phyloP scores from a whole-genome alignment of 1,284 basidiomycete species.

The Fomitopsis pinicola region DNA sequence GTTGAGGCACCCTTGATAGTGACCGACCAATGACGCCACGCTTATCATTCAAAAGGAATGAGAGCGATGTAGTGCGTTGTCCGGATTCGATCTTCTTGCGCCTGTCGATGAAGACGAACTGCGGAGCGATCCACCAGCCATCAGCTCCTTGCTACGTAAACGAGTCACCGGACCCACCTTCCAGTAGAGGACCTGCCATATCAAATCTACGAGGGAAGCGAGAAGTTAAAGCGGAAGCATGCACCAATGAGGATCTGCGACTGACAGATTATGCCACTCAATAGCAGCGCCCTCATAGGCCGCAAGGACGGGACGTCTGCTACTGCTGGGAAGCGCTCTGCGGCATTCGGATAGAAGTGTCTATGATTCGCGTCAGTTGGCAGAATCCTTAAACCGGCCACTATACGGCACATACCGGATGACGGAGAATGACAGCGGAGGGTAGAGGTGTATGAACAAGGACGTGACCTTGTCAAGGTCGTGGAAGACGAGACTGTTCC shows the following conservation, averaged over 20 bases:
- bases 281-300: slow-evolving; percentile 56
- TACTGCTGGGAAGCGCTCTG: slow-evolving; percentile 80
- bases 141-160: background rate
- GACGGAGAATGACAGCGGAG: slow-evolving; percentile 82
- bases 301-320: slow-evolving; percentile 57
- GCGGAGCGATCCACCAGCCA: background rate
- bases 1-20: slow-evolving; percentile 54
- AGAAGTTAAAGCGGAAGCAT: slow-evolving; percentile 7
- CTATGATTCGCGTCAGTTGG: slow-evolving; percentile 33
- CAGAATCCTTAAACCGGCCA: background rate
- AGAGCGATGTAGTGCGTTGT: slow-evolving; percentile 81
- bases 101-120: slow-evolving; percentile 84
- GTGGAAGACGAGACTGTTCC: slow-evolving; percentile 95
- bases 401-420: slow-evolving; percentile 54
- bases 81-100: slow-evolving; percentile 85
- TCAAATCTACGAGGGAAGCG: slow-evolving; percentile 49
- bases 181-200: slow-evolving; percentile 90
- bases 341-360: slow-evolving; percentile 79
- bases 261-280: slow-evolving; percentile 75
- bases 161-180: slow-evolving; percentile 47
- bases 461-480: slow-evolving; percentile 92
- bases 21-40: slow-evolving; percentile 74
- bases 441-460: slow-evolving; percentile 87
- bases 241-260: slow-evolving; percentile 12
- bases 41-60: slow-evolving; percentile 82